Conservation (phyloP, 345 rosid genomes). For the Arabidopsis arenosa region DNA sequence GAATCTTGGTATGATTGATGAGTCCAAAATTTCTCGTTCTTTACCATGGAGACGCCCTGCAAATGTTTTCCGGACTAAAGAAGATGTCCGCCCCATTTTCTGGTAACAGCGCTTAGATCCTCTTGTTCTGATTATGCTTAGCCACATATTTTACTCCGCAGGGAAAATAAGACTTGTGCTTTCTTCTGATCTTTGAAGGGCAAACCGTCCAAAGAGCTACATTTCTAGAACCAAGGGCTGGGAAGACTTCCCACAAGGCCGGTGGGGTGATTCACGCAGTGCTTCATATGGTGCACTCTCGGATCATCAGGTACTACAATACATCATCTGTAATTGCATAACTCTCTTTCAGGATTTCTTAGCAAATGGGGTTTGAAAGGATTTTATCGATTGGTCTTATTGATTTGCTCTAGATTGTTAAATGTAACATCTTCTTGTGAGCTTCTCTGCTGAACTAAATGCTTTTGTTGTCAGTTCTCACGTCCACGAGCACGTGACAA, state of each 20-base stretch:
- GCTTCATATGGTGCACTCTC: conserved; percentile 87
- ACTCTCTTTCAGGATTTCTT: background rate
- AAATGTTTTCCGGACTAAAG: conserved; percentile 86
- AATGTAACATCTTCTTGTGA: background rate
- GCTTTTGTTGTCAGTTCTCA: conserved; percentile 36
- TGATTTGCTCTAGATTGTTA: conserved; percentile 1
- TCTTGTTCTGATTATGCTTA: background rate
- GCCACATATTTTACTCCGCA: background rate
- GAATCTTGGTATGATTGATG: conserved; percentile 96
- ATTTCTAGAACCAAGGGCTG: conserved; percentile 84
- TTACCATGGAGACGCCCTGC: conserved; percentile 97
- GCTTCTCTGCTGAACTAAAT: conserved; percentile 4
- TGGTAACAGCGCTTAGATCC: conserved; percentile 56
- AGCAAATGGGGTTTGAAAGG: background rate
- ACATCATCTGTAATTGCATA: conserved; percentile 1
- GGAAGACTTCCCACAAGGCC: conserved; percentile 89
- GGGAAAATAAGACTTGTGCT: background rate
- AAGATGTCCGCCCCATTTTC: conserved; percentile 96
- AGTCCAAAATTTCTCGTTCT: conserved; percentile 74
- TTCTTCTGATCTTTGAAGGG: conserved; percentile 61
- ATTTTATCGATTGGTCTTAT: background rate
- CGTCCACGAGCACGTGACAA: conserved; percentile 83
- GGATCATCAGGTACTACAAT: conserved; percentile 76
- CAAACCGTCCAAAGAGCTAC: conserved; percentile 99
- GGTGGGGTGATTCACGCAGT: conserved; percentile 92